A percentile compares a stretch with the other conserved stretches of the same genome.
Evolutionary conservation across 1,284 basidiomycete genomes (phyloP).

Genomic region (Sutorius eximius): DNA sequence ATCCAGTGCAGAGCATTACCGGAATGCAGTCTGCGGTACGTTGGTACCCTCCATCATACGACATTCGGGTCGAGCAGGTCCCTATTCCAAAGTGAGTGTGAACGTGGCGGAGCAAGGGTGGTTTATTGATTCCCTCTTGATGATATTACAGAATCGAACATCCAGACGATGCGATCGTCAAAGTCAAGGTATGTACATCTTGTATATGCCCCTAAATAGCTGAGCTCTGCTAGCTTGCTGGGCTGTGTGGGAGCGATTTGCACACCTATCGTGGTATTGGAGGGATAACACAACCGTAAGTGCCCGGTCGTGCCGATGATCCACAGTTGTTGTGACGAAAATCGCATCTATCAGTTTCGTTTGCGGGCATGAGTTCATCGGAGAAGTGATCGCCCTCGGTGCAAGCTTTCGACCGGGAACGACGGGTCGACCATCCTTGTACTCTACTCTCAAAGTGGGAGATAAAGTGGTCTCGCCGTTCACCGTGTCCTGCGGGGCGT

Average conservation of each 20-base stretch:
- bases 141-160: constrained; percentile 54
- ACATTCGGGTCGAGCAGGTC: constrained; percentile 62
- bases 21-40: constrained; percentile 44
- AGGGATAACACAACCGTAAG: constrained; percentile 38
- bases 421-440: constrained; percentile 56
- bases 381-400: constrained; percentile 75
- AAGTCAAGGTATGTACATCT: constrained; percentile 51
- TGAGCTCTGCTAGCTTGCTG: constrained; percentile 52
- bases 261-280: constrained; percentile 73
- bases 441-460: constrained; percentile 69
- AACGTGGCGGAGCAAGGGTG: neutral
- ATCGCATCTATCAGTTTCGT: constrained; percentile 47
- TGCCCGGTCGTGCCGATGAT: neutral
- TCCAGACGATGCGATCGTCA: constrained; percentile 74
- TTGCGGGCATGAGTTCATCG: constrained; percentile 84
- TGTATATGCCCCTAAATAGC: neutral
- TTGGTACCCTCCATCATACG: constrained; percentile 67
- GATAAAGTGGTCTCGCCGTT: constrained; percentile 89
- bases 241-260: constrained; percentile 81
- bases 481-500: constrained; percentile 80
- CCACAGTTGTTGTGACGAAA: neutral
- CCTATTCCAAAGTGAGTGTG: constrained; percentile 54
- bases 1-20: neutral
- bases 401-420: constrained; percentile 50
- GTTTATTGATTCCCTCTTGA: neutral